Percentiles rank a stretch among this genome's conserved stretches.
phyloP scores from a whole-genome alignment of 345 rosid species.

The Camelina hispida region DNA sequence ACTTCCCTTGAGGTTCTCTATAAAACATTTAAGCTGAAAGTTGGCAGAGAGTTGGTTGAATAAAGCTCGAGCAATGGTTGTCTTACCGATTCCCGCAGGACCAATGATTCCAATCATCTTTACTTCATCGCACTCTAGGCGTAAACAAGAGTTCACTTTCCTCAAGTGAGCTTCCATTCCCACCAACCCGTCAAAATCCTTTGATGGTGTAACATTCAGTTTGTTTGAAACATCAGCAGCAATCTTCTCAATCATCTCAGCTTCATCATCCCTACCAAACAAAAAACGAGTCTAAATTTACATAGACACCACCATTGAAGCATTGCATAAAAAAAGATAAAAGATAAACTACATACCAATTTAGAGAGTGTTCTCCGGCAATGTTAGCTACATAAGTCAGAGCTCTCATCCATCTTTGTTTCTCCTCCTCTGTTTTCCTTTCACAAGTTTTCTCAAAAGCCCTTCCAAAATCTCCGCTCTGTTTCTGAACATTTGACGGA shows the following conservation, averaged over 20 bases:
- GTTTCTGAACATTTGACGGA: conserved; percentile 10
- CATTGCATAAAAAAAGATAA: not conserved
- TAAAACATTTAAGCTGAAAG: conserved; percentile 22
- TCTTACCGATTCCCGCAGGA: conserved; percentile 18
- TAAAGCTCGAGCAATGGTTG: conserved; percentile 4
- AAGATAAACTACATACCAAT: not conserved
- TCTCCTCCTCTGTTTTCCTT: not conserved
- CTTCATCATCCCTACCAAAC: not conserved
- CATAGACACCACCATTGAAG: not conserved
- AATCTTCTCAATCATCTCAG: conserved; percentile 2
- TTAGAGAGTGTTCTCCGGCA: not conserved
- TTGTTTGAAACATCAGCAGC: not conserved
- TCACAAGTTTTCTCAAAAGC: not conserved
- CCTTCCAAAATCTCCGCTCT: not conserved
- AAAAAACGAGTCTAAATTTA: not conserved
- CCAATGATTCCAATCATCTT: conserved; percentile 13
- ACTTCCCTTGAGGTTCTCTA: conserved; percentile 15
- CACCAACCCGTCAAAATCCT: not conserved
- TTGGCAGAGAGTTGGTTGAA: not conserved
- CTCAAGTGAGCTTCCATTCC: conserved; percentile 22
- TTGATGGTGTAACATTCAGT: not conserved
- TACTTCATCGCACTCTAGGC: not conserved
- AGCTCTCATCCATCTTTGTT: not conserved
- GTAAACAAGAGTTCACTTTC: not conserved
- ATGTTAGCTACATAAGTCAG: not conserved